Evolutionary conservation across 202 grass and related monocot species (phyloP).

Genomic region (Musa balbisiana): DNA sequence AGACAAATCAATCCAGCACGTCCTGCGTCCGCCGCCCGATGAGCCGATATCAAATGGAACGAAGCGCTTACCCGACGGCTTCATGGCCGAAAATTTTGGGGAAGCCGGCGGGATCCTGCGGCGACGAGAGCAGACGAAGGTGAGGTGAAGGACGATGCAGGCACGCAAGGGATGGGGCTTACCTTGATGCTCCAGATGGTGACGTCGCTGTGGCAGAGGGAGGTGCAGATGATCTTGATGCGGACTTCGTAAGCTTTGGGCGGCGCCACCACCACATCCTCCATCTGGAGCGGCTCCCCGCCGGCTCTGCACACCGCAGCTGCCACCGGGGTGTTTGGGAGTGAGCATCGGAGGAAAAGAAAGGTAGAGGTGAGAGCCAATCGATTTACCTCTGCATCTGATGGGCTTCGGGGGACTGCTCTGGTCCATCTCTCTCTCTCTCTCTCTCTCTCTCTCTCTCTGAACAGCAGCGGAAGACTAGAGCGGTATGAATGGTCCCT

Average conservation of each 20-base stretch:
- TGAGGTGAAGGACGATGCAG: not conserved
- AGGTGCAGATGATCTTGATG: slow-evolving; percentile 71
- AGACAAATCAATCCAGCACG: not conserved
- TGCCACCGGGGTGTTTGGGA: slow-evolving; percentile 1
- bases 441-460: no score
- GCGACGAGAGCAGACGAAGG: not conserved
- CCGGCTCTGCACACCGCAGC: slow-evolving; percentile 76
- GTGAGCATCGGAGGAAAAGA: not conserved
- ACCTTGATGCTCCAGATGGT: slow-evolving; percentile 76
- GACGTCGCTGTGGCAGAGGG: slow-evolving; percentile 83
- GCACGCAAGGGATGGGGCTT: not conserved
- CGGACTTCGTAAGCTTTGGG: slow-evolving; percentile 62
- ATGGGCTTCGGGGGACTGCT: slow-evolving; percentile 38
- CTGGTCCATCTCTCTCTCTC: no score
- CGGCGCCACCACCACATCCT: slow-evolving; percentile 75
- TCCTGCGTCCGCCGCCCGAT: no score
- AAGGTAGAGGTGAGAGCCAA: not conserved
- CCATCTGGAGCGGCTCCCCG: slow-evolving; percentile 52
- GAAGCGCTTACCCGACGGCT: slow-evolving; percentile 44
- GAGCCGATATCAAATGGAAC: no score
- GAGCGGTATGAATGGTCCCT: no score
- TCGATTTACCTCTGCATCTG: slow-evolving; percentile 52
- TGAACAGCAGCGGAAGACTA: no score
- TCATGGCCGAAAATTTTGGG: slow-evolving; percentile 80
- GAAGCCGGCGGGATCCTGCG: slow-evolving; percentile 40